Percentiles rank a stretch among this genome's conserved stretches.
phyloP scores from a whole-genome alignment of 495 filamentous ascomycete species.

The Saxophila tyrrhenica region DNA sequence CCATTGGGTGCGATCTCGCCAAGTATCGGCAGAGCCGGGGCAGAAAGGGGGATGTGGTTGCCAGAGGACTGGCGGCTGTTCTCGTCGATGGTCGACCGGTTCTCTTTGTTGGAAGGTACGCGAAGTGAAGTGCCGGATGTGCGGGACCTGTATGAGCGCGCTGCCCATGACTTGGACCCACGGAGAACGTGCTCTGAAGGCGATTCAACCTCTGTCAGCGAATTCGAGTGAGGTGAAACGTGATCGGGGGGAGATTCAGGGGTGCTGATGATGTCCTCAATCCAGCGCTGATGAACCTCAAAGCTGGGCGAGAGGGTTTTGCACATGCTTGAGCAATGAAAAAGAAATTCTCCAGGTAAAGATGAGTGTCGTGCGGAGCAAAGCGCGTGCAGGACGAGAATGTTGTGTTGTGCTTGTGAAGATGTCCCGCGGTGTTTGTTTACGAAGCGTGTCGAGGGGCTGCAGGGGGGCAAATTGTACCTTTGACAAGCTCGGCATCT shows the following conservation, averaged over 20 bases:
- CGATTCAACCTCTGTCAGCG: conserved; percentile 4
- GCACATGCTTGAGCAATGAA: background rate
- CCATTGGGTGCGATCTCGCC: conserved; percentile 14
- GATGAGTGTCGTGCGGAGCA: background rate
- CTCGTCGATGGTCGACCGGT: conserved; percentile 16
- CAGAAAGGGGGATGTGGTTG: background rate
- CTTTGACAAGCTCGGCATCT: conserved; percentile 20
- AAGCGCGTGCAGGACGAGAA: too few species aligned
- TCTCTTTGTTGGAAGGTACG: conserved; percentile 18
- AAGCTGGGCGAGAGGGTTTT: background rate
- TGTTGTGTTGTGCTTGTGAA: background rate
- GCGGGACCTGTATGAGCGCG: conserved; percentile 18
- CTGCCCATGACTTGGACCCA: conserved; percentile 18
- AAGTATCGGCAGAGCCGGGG: conserved; percentile 7
- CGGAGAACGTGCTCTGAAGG: conserved; percentile 21
- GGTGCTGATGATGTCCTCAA: conserved; percentile 3
- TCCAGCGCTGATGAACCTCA: background rate
- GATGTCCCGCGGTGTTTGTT: background rate
- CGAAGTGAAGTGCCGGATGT: conserved; percentile 8
- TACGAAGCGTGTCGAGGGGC: conserved; percentile 2
- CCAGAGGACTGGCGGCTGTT: conserved; percentile 2
- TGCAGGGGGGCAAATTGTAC: conserved; percentile 9
- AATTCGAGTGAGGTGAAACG: background rate
- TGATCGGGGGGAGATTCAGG: background rate
- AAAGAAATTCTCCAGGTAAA: too few species aligned